Evolutionary conservation across 2,329 filamentous ascomycete species (phyloP).

Genomic region (Dryadomyces sulphureus): DNA sequence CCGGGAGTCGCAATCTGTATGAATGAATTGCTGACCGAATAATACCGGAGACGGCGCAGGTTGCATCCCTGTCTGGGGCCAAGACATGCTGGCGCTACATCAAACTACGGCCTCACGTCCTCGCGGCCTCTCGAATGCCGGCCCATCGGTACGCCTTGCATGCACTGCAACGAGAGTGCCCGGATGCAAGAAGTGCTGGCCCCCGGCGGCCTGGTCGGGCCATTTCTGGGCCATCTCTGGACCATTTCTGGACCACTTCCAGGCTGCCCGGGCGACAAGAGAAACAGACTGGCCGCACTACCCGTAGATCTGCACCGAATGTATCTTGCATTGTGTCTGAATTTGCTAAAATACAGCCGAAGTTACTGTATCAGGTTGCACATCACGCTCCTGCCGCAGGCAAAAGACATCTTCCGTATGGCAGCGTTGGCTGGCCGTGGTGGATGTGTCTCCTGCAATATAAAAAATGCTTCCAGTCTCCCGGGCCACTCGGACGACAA

Average conservation of each 20-base stretch:
- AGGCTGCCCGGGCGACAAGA: not conserved
- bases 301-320: conserved; percentile 1
- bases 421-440: not conserved
- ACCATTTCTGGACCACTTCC: not conserved
- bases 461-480: not conserved
- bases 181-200: not conserved
- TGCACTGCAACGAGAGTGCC: not conserved
- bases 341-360: not conserved
- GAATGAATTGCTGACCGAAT: too few species aligned
- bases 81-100: not conserved
- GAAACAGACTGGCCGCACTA: not conserved
- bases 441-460: not conserved
- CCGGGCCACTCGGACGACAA: not conserved
- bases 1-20: too few species aligned
- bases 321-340: conserved; percentile 1
- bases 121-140: not conserved
- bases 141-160: not conserved
- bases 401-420: not conserved
- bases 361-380: not conserved
- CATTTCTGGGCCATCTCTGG: not conserved
- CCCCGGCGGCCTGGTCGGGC: not conserved
- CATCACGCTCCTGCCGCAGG: too few species aligned
- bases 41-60: not conserved
- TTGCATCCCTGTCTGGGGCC: not conserved
- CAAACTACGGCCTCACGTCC: not conserved